Evolutionary conservation across 768 basidiomycete species (phyloP), one percentile per base, ranked within the genome.

Genomic region (Pulveroboletus sp.): DNA sequence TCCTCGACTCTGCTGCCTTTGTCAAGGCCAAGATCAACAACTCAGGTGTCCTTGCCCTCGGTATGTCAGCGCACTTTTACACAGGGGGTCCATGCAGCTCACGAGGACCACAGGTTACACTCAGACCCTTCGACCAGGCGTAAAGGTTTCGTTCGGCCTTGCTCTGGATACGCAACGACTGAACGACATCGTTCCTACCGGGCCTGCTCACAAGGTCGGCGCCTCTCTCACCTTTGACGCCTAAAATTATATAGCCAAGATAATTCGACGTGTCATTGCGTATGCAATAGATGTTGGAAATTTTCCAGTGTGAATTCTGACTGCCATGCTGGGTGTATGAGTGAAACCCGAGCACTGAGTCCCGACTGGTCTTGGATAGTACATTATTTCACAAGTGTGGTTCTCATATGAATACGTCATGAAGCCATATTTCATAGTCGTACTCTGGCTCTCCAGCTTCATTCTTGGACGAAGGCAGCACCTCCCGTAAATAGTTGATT

Each of bases 1-100:
- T 84, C 75, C 84, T 94, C 56, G 93, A 97, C 74, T 71, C 78
- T 28, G 84, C 92, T 57, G 86, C 93, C 8, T 97, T 90, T 66
- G 79, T 97, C 74, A 98, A 99, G 81, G 90, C 93, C 59, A 97
- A 97, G 81, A 94, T 98, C 77, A 97, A 97, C 83, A 95, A 94
- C 75, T 69, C 83, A 51, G 94, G 94, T 78, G 79, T 94, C 66
- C 79, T 96, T 58, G 86, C 82, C 62, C 83, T 95, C 58, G 86
- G 82, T 90, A 66, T 54, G 71, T 64, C 3, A 10, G 17, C 11
- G 8, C 8, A 26, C n/a, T 32, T 14, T 30, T 50, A 21, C 15
- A 7, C 31, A 45, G 5, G 39, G 42, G 39, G 42, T 45, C 40
- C 43, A 30, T 44, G 8, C 49, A 18, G 18, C 54, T 62, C 36